Base-by-base conservation (phyloP, 768 basidiomycete species). In the Crepidotus variabilis region DNA sequence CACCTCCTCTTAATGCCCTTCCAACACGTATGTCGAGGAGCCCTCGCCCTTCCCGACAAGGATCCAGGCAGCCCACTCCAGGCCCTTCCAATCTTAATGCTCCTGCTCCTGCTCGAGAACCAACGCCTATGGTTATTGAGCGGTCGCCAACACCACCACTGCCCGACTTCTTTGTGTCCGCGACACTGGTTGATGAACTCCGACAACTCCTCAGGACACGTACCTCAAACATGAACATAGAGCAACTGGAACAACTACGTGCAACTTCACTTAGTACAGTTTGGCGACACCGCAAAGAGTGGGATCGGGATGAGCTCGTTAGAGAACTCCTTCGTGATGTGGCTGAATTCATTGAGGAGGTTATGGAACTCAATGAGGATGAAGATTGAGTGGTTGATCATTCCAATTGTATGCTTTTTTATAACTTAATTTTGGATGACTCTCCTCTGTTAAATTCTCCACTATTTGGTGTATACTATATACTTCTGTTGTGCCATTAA, bases 221-320 rank as follows among this genome's bases (percentile, higher is more conserved):
- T 47, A 97, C 96, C 1, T 67, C 58, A 6, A 67, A 65, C 0
- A 74, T 98, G 45, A 90, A 78, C 22, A 78, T 98, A 50, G 97
- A 99, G 66, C 86, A 96, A 66, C 80, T 99, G 6, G 97, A 98
- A 67, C 94, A 98, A 70, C 78, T 99, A 6, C 84, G 97, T 5
- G 95, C 97, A 7, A 84, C 81, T 2, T 88, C 86, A 62, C 81
- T 94, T 22, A 84, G 85, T 43, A 76, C 76, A 50, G 78, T 98
- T n/a, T 99, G 95, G 95, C 76, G 83, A 24, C 85, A 83, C 59
- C 74, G 94, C 34, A 73, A 76, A 11, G 88, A 89, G 33, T 99
- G 97, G 97, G 82, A 97, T 65, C 78, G 95, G 47, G 80, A 83
- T 62, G 70, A 65, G 6, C 74, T 95, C 51, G 67, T 96, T 1